Percentiles rank a stretch among this genome's conserved stretches.
Conservation (phyloP, 2,329 filamentous ascomycete species). For the Aspergillus sp. region DNA sequence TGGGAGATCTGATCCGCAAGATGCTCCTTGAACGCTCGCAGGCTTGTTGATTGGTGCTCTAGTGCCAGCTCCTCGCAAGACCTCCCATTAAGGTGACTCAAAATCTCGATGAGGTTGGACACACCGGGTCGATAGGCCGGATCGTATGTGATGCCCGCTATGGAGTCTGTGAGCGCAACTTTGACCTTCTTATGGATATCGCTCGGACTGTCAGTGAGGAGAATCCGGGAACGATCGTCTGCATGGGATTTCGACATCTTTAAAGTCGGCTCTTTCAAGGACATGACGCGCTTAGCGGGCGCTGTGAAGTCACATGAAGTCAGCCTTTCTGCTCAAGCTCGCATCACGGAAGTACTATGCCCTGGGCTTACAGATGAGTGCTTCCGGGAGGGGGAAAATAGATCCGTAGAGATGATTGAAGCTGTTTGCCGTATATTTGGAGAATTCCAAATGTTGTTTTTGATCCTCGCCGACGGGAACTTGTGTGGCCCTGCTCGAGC, state of each 20-base stretch:
- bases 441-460: conserved; percentile 88
- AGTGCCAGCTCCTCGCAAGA: conserved; percentile 46
- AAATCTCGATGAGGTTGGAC: conserved; percentile 78
- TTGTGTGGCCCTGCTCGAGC: conserved; percentile 67
- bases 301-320: conserved; percentile 44
- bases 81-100: conserved; percentile 63
- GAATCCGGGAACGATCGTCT: conserved; percentile 70
- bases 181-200: conserved; percentile 69
- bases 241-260: conserved; percentile 95
- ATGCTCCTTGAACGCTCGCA: conserved; percentile 62
- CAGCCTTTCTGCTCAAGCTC: not conserved
- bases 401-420: conserved; percentile 75
- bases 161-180: conserved; percentile 72
- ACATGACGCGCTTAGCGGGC: conserved; percentile 86
- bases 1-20: conserved; percentile 50
- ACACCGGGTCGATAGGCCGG: conserved; percentile 70
- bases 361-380: conserved; percentile 62
- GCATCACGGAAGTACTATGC: not conserved
- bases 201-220: conserved; percentile 69
- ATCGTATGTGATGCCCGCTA: conserved; percentile 68
- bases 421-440: conserved; percentile 76
- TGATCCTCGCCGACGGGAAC: conserved; percentile 98
- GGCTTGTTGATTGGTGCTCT: conserved; percentile 43
- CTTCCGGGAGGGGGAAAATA: conserved; percentile 65
- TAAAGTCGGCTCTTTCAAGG: conserved; percentile 67